Evolutionary conservation across 1,284 basidiomycete species (phyloP).

Genomic region (Irpex lacteus): DNA sequence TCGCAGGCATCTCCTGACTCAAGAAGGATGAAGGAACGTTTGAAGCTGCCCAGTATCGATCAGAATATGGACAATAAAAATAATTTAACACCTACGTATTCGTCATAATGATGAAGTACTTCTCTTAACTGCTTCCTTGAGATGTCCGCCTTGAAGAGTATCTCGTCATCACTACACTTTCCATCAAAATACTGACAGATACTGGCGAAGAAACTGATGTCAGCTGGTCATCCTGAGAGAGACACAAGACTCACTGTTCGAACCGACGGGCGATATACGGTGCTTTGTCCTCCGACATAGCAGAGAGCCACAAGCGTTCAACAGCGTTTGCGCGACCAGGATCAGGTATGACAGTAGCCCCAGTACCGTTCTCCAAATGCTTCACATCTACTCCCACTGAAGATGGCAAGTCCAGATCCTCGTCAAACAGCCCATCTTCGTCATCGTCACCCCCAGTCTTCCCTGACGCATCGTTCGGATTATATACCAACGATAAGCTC

Average conservation of each 20-base stretch:
- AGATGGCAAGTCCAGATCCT: slow-evolving; percentile 13
- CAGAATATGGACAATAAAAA: not conserved
- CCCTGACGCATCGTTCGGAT: slow-evolving; percentile 23
- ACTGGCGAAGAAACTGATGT: slow-evolving; percentile 32
- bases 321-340: slow-evolving; percentile 77
- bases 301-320: slow-evolving; percentile 77
- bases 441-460: slow-evolving; percentile 34
- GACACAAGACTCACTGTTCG: slow-evolving; percentile 50
- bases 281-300: slow-evolving; percentile 81
- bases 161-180: slow-evolving; percentile 77
- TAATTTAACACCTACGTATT: slow-evolving; percentile 52
- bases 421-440: slow-evolving; percentile 29
- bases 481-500: slow-evolving; percentile 14
- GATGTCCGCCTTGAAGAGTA: slow-evolving; percentile 73
- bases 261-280: slow-evolving; percentile 59
- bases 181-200: slow-evolving; percentile 84
- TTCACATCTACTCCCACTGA: not conserved
- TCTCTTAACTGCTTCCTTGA: slow-evolving; percentile 73
- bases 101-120: slow-evolving; percentile 75
- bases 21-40: slow-evolving; percentile 53
- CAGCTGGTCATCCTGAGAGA: not conserved
- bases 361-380: not conserved
- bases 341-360: slow-evolving; percentile 71
- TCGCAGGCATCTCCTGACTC: not conserved
- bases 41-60: slow-evolving; percentile 27